Evolutionary conservation across 768 basidiomycete species (phyloP), one percentile per base, ranked within the genome.

Genomic region (Lyophyllum atratum): DNA sequence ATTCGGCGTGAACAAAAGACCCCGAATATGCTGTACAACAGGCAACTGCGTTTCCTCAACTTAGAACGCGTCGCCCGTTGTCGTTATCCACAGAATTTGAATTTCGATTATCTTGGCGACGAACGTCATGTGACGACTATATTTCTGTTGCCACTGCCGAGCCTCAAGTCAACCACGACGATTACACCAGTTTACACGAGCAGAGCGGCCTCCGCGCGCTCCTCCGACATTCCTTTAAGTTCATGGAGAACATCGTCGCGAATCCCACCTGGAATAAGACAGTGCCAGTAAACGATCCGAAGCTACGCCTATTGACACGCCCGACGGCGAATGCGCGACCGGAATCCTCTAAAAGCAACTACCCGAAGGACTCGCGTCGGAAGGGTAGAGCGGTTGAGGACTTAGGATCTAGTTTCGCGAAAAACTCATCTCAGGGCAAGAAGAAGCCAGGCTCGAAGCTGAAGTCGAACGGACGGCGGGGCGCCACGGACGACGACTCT

Each of bases 371-470:
- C 26, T 26, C 52, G 55, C 63, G 63, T 44, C 54, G 48, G 1
- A 60, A 22, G 14, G 57, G 58, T 43, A 45, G 34, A 29, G 60
- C 55, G 42, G 34, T 49, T 15, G 62, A 67, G 52, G 57, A 65
- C 49, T 52, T 65, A 24, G 62, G 64, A 37, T 59, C 60, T 19
- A 61, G 58, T 31, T 67, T 67, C 46, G 25, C n/a, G 6, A 46
- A 43, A 39, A 39, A 7, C 19, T 7, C 26, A 28, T 42, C 54
- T 1, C 42, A 44, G 51, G 19, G 58, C 26, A 55, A 33, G 10
- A 54, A 55, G 15, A 56, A 52, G 11, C 39, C 54, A 11, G 31
- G 25, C 17, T 49, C 14, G n/a, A 49, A 49, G 21, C 12, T 15
- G 21, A 53, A 25, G 25, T n/a, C n/a, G n/a, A n/a, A n/a, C n/a